Conservation (phyloP, 2,329 filamentous ascomycete genomes). For the Remersonia thermophila region DNA sequence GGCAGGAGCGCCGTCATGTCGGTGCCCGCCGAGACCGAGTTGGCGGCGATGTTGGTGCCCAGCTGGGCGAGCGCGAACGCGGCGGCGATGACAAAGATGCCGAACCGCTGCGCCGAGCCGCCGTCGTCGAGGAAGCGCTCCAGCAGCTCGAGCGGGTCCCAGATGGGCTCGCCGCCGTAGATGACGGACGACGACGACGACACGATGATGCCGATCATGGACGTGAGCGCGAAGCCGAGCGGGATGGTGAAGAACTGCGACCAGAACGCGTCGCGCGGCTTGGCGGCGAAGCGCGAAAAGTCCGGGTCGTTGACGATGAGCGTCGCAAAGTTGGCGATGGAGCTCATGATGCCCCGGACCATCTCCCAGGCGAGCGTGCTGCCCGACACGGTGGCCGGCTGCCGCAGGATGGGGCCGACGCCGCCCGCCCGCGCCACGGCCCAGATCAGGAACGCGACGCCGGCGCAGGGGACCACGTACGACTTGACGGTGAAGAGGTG, state of each 20-base stretch:
- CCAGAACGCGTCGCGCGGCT: conserved; percentile 65
- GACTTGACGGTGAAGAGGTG: conserved; percentile 89
- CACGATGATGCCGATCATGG: conserved; percentile 72
- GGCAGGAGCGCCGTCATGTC: conserved; percentile 73
- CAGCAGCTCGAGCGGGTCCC: conserved; percentile 60
- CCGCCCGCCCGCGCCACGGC: conserved; percentile 69
- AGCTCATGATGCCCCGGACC: conserved; percentile 74
- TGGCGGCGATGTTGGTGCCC: conserved; percentile 79
- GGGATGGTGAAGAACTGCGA: conserved; percentile 69
- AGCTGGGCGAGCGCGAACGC: conserved; percentile 70
- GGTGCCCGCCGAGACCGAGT: conserved; percentile 71
- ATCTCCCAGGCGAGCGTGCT: conserved; percentile 68
- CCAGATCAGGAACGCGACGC: conserved; percentile 80
- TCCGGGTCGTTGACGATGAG: conserved; percentile 75
- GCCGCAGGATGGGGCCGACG: conserved; percentile 68
- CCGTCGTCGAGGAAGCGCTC: conserved; percentile 57
- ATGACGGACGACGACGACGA: conserved; percentile 61
- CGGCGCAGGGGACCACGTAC: conserved; percentile 70
- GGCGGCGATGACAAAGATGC: conserved; percentile 59
- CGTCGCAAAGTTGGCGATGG: conserved; percentile 83
- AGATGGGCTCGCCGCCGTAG: conserved; percentile 51
- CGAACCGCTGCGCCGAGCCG: conserved; percentile 55
- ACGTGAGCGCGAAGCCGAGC: conserved; percentile 61
- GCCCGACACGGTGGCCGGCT: conserved; percentile 50
- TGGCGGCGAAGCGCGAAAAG: conserved; percentile 71